Evolutionary conservation across 1,139 yeast species (phyloP).

Genomic region (Taphrina communis): DNA sequence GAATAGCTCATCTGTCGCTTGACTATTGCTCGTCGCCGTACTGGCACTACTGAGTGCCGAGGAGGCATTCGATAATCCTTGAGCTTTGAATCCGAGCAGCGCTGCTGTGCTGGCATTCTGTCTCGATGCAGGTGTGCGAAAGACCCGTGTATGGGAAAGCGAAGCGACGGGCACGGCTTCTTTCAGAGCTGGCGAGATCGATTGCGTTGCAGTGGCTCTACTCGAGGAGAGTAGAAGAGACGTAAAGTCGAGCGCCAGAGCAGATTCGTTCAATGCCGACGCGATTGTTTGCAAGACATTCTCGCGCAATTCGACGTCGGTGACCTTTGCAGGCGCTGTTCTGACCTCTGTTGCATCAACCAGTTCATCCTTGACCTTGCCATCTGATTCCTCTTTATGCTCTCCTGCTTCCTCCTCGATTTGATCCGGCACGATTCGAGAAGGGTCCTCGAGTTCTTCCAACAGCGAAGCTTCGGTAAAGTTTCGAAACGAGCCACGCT

Average conservation of each 20-base stretch:
- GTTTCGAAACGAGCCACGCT: constrained; percentile 58
- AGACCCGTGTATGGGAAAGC: constrained; percentile 50
- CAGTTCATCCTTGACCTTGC: not conserved
- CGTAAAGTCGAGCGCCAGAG: constrained; percentile 83
- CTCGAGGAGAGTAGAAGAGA: constrained; percentile 80
- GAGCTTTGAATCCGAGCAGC: constrained; percentile 85
- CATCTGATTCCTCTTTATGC: not conserved
- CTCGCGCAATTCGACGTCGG: constrained; percentile 44
- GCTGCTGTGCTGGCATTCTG: constrained; percentile 50
- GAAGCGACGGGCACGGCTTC: constrained; percentile 82
- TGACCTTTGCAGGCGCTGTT: not conserved
- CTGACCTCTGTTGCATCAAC: not conserved
- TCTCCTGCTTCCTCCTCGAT: not conserved
- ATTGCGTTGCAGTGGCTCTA: constrained; percentile 83
- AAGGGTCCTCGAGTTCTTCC: constrained; percentile 55
- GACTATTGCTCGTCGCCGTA: constrained; percentile 3
- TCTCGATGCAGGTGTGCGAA: constrained; percentile 50
- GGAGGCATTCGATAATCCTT: constrained; percentile 67
- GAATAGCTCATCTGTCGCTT: constrained; percentile 14
- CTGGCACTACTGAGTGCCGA: constrained; percentile 47
- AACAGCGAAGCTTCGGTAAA: constrained; percentile 64
- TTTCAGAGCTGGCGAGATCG: constrained; percentile 86
- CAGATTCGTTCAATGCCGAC: constrained; percentile 83
- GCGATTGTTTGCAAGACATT: constrained; percentile 62
- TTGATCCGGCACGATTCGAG: constrained; percentile 5